Evolutionary conservation across 345 rosid species (phyloP).

Genomic region (Nephelium lappaceum): DNA sequence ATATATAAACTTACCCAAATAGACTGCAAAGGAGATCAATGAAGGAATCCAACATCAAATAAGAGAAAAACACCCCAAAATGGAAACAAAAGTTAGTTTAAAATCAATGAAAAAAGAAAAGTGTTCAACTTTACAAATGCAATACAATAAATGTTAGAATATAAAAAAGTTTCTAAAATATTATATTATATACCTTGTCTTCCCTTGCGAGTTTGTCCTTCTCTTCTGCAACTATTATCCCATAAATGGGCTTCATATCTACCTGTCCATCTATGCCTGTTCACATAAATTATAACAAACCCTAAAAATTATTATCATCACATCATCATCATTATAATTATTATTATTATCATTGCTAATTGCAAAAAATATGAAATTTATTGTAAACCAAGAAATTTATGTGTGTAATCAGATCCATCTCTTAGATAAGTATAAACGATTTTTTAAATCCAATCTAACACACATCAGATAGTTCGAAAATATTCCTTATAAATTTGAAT

Average conservation of each 20-base stretch:
- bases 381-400: background rate
- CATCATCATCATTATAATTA: too few species aligned
- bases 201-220: conserved; percentile 90
- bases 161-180: background rate
- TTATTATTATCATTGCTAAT: too few species aligned
- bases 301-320: conserved; percentile 14
- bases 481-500: too few species aligned
- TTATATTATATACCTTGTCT: conserved; percentile 55
- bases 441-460: background rate
- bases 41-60: conserved; percentile 28
- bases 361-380: too few species aligned
- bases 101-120: background rate
- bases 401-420: too few species aligned
- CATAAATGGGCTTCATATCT: conserved; percentile 85
- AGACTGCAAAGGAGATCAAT: conserved; percentile 52
- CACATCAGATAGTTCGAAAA: background rate
- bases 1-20: conserved; percentile 61
- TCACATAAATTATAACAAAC: conserved; percentile 14
- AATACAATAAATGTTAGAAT: background rate
- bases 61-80: conserved; percentile 22
- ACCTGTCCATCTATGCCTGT: conserved; percentile 88
- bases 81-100: conserved; percentile 20
- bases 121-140: background rate
- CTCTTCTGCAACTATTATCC: conserved; percentile 87
- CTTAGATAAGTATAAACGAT: too few species aligned